Percentiles rank a stretch among this genome's conserved stretches.
Conservation (phyloP, 768 basidiomycete genomes). For the Pleurotus eryngii region DNA sequence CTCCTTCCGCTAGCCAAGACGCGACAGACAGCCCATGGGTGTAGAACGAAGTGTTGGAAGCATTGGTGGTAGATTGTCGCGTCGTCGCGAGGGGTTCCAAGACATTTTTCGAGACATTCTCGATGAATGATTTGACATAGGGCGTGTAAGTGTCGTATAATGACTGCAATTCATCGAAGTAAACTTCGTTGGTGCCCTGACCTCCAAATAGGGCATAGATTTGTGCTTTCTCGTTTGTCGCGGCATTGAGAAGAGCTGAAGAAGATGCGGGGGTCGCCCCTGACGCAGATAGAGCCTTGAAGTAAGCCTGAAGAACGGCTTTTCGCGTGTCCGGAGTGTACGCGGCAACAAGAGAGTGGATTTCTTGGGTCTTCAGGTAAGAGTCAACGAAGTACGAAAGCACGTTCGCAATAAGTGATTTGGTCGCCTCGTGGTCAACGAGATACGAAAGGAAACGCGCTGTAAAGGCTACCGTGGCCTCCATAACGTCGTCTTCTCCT, state of each 20-base stretch:
- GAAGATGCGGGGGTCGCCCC: conserved; percentile 57
- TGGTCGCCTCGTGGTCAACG: conserved; percentile 58
- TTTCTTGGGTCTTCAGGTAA: conserved; percentile 69
- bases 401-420: conserved; percentile 67
- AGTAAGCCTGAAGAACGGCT: conserved; percentile 76
- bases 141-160: conserved; percentile 91
- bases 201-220: conserved; percentile 96
- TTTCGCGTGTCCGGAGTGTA: conserved; percentile 77
- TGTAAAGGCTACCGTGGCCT: conserved; percentile 74
- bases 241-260: conserved; percentile 69
- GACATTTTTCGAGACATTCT: conserved; percentile 57
- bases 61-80: conserved; percentile 33
- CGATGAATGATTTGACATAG: conserved; percentile 74
- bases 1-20: conserved; percentile 75
- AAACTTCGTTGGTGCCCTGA: conserved; percentile 97
- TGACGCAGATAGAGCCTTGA: conserved; percentile 61
- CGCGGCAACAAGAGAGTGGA: conserved; percentile 76
- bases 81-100: conserved; percentile 69
- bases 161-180: conserved; percentile 91
- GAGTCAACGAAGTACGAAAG: conserved; percentile 75
- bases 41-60: conserved; percentile 60
- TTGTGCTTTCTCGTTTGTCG: conserved; percentile 57
- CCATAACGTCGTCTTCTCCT: conserved; percentile 48
- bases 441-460: conserved; percentile 82
- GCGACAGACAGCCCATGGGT: conserved; percentile 75